A percentile compares a stretch with the other conserved stretches of the same genome.
phyloP scores from a whole-genome alignment of 805 yeast genomes.

The Ogataea nitratoaversa region DNA sequence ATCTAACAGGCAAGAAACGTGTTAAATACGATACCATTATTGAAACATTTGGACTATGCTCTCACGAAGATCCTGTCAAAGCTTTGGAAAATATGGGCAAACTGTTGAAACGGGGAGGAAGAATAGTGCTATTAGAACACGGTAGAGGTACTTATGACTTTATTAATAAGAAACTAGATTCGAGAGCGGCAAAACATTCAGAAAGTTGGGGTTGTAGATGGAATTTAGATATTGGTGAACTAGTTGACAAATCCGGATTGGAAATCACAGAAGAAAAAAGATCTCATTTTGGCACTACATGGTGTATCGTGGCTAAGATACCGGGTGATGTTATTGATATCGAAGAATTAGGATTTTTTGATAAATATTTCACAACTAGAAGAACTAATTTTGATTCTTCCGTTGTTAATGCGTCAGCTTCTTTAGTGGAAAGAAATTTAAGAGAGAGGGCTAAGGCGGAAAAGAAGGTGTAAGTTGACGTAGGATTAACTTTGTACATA shows the following conservation, averaged over 20 bases:
- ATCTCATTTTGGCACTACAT: constrained; percentile 88
- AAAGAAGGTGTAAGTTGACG: no score
- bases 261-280: constrained; percentile 77
- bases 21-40: constrained; percentile 85
- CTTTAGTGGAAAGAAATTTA: not conserved
- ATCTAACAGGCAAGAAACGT: constrained; percentile 33
- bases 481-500: no score
- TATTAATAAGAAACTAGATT: constrained; percentile 76
- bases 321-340: constrained; percentile 57
- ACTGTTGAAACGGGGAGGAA: constrained; percentile 83
- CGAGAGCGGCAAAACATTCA: constrained; percentile 76
- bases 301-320: constrained; percentile 73
- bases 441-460: constrained; percentile 1
- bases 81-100: constrained; percentile 71
- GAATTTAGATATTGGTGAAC: constrained; percentile 90
- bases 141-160: constrained; percentile 82
- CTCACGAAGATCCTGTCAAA: constrained; percentile 87
- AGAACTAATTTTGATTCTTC: constrained; percentile 31
- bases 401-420: constrained; percentile 4
- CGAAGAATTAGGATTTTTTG: constrained; percentile 46
- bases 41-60: constrained; percentile 94
- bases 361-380: constrained; percentile 40
- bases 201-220: constrained; percentile 96
- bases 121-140: constrained; percentile 84
- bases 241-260: constrained; percentile 78